phyloP scores from a whole-genome alignment of 805 yeast species.

The Wickerhamiella azyma region DNA sequence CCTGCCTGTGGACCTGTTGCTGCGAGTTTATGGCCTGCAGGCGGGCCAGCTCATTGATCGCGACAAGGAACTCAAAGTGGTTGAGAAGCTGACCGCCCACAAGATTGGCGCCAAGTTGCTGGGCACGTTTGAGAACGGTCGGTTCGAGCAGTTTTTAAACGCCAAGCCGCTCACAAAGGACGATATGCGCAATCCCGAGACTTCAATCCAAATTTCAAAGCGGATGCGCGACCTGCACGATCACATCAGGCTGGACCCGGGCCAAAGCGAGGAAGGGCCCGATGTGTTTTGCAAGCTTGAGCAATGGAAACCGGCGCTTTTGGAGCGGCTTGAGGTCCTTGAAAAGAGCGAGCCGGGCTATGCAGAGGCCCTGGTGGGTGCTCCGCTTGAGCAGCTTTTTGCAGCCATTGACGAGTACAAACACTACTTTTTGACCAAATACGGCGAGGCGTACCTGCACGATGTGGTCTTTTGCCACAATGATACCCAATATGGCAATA shows the following conservation, averaged over 20 bases:
- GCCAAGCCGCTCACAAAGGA: slow-evolving; percentile 62
- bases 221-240: slow-evolving; percentile 91
- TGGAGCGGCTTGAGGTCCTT: slow-evolving; percentile 30
- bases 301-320: slow-evolving; percentile 52
- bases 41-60: slow-evolving; percentile 79
- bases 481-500: slow-evolving; percentile 92
- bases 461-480: slow-evolving; percentile 79
- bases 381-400: slow-evolving; percentile 31
- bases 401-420: slow-evolving; percentile 38
- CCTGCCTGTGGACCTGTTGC: slow-evolving; percentile 45
- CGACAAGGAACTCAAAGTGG: slow-evolving; percentile 56
- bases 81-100: slow-evolving; percentile 58
- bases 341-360: slow-evolving; percentile 27
- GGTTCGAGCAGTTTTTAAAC: slow-evolving; percentile 85
- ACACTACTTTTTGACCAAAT: slow-evolving; percentile 44
- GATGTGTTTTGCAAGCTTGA: slow-evolving; percentile 52
- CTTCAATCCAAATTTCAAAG: slow-evolving; percentile 76
- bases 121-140: slow-evolving; percentile 84
- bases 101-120: slow-evolving; percentile 78
- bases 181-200: slow-evolving; percentile 61
- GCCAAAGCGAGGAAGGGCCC: slow-evolving; percentile 51
- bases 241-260: slow-evolving; percentile 50
- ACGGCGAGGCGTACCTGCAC: slow-evolving; percentile 27
- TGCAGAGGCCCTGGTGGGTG: slow-evolving; percentile 9
- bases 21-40: slow-evolving; percentile 81